Evolutionary conservation across 495 filamentous ascomycete genomes (phyloP), one percentile per base, ranked within the genome.

Genomic region (Penicillium maclennaniae): DNA sequence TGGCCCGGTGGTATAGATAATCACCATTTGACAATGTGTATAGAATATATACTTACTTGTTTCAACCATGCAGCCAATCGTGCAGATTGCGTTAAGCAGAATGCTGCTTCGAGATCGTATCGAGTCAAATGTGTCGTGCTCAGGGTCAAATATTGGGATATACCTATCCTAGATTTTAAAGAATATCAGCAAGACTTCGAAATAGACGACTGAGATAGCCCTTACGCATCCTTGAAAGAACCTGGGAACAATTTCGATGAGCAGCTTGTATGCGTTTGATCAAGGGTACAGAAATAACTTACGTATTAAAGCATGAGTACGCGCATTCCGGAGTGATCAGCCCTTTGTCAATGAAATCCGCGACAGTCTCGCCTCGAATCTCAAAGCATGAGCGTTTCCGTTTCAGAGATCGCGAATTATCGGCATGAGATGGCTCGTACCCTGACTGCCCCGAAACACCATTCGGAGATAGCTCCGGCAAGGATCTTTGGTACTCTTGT

Each of bases 21-120:
- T 2, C 5, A 23, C 5, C 23, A 5, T 2, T 23, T 23, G 14
- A 7, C 10, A 28, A 0, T 1, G 9, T 7, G 37, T 19, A 19
- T 16, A 15, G 7, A 6, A 19, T 25, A 19, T 25, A 7, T 1
- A 42, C 43, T 46, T 61, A 63, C 72, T 71, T 15, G 58, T 63
- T 43, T 72, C 67, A 7, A 73, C 66, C 45, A 73, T 73, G 54
- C 71, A 74, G 7, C 78, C 78, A 40, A 77, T 70, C 5, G 74
- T 73, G 47, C 74, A 74, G 6, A 81, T 79, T 3, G 72, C 69
- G 57, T 79, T 74, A 23, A 78, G 63, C 0, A 78, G 58, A 42
- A 77, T 75, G 20, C 69, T 68, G 26, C 73, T 76, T 17, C 75
- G 59, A 28, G 50, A 52, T 16, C 74, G 62, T 14, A 78, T 66